Evolutionary conservation across 1,139 yeast species (phyloP).

Genomic region (Candida smagusa): DNA sequence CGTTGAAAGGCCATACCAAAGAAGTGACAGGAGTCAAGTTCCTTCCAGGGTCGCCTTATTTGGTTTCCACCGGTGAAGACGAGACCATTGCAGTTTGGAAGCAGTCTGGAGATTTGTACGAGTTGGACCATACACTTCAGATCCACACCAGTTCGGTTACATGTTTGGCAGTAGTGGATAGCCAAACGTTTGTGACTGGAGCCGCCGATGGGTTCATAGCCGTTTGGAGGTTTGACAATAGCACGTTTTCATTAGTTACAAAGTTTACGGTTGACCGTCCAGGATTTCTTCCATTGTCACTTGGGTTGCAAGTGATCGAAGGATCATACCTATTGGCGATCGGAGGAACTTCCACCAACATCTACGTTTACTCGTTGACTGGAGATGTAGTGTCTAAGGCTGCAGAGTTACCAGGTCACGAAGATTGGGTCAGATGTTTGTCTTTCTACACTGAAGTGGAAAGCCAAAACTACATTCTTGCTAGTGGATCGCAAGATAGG

Average conservation of each 20-base stretch:
- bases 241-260: slow-evolving; percentile 24
- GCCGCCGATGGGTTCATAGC: slow-evolving; percentile 60
- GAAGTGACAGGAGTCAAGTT: slow-evolving; percentile 61
- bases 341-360: slow-evolving; percentile 70
- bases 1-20: slow-evolving; percentile 57
- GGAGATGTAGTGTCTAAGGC: slow-evolving; percentile 26
- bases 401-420: slow-evolving; percentile 77
- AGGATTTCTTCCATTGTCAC: slow-evolving; percentile 64
- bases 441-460: slow-evolving; percentile 51
- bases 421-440: slow-evolving; percentile 86
- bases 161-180: slow-evolving; percentile 37
- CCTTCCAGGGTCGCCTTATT: slow-evolving; percentile 40
- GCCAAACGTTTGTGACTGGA: slow-evolving; percentile 52
- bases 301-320: slow-evolving; percentile 48
- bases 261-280: slow-evolving; percentile 34
- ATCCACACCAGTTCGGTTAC: slow-evolving; percentile 50
- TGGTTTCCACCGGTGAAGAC: slow-evolving; percentile 70
- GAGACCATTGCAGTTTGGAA: slow-evolving; percentile 61
- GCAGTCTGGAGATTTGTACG: slow-evolving; percentile 14
- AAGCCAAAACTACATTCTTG: slow-evolving; percentile 57
- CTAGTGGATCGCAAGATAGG: slow-evolving; percentile 87
- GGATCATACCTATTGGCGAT: slow-evolving; percentile 56
- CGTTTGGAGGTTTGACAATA: slow-evolving; percentile 41
- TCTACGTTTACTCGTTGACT: slow-evolving; percentile 53
- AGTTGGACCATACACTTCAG: slow-evolving; percentile 32